These are phyloP conservation scores for Populus tremula DNA, from an alignment of 345 rosid species.

Conservation along the genomic window DNA sequence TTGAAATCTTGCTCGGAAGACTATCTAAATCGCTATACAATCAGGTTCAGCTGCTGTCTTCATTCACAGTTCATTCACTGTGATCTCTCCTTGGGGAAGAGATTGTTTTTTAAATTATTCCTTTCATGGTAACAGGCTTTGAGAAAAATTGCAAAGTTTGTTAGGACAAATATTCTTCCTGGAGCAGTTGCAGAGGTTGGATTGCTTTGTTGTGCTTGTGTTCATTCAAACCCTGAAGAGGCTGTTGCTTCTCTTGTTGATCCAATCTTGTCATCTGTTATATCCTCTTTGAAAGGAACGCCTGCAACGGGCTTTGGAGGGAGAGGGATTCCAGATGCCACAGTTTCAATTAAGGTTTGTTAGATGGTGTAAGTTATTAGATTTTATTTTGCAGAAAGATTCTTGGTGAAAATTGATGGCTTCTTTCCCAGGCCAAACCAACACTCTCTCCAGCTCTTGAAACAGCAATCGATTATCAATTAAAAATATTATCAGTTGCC, in stretches of 20 bases:
- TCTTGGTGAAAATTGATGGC: conserved; percentile 17
- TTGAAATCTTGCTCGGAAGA: conserved; percentile 91
- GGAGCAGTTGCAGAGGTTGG: conserved; percentile 99
- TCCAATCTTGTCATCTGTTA: conserved; percentile 70
- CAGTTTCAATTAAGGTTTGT: conserved; percentile 64
- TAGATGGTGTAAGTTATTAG: conserved; percentile 20
- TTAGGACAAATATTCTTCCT: conserved; percentile 86
- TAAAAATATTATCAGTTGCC: conserved; percentile 82
- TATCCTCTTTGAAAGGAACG: conserved; percentile 83
- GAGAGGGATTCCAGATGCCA: conserved; percentile 45
- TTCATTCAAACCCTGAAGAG: conserved; percentile 92
- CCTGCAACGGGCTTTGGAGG: conserved; percentile 94
- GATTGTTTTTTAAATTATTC: conserved; percentile 14
- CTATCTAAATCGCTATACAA: conserved; percentile 75
- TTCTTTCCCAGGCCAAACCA: conserved; percentile 54
- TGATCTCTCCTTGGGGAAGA: neutral
- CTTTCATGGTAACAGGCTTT: conserved; percentile 59
- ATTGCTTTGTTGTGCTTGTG: conserved; percentile 94
- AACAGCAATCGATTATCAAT: conserved; percentile 86
- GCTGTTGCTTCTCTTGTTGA: conserved; percentile 80
- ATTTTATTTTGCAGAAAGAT: conserved; percentile 15
- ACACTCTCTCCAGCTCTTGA: conserved; percentile 94
- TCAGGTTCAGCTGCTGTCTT: conserved; percentile 52
- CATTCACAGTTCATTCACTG: conserved; percentile 3
- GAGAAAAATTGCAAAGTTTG: conserved; percentile 93